Evolutionary conservation across 2,329 filamentous ascomycete species (phyloP), one percentile per base, ranked within the genome.

Genomic region (Ilyonectria mors-panacis): DNA sequence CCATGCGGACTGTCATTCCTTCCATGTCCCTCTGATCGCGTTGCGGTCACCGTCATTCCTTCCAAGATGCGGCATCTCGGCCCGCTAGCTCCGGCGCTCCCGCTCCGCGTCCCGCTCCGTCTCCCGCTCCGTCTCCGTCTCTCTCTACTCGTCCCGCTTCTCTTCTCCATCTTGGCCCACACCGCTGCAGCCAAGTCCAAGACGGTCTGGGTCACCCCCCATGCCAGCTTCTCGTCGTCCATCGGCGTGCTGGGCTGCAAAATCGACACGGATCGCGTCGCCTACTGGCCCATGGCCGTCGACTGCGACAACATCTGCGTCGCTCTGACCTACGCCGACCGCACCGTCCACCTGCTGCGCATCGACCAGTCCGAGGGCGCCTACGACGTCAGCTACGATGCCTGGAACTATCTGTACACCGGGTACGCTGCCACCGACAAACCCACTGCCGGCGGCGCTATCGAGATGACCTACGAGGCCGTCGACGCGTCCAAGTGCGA

Each of bases 201-300:
- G 48, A 76, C 76, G 10, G 75, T 80, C 23, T 78, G 76, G 73
- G 80, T 68, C 4, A 90, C 88, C 2, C 88, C 88, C 17, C 88
- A 90, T 78, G 86, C 86, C 68, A 82, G 81, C 71, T 90, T 85
- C 80, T 88, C 86, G 0, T 89, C 86, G 2, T 89, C 87, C 0
- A 78, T 89, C 64, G 88, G 88, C 42, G 88, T 89, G 0, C 81
- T 87, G n/a, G 88, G 88, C 35, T 90, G 88, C 83, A 87, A 89
- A 74, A 83, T 90, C 76, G 78, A 90, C 78, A 88, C 85, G 42
- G 84, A 90, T 78, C 86, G 88, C 65, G 82, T 90, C 62, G 88
- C 88, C 26, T 90, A 90, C 81, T 90, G 87, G 87, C 88, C 88
- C 4, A 74, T 73, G n/a, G 76, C 83, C 4, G 81, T 88, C 64